A percentile compares a stretch with the other conserved stretches of the same genome.
These are phyloP conservation scores for Podospora didyma DNA, from an alignment of 495 filamentous ascomycete species.

Conservation along the genomic window DNA sequence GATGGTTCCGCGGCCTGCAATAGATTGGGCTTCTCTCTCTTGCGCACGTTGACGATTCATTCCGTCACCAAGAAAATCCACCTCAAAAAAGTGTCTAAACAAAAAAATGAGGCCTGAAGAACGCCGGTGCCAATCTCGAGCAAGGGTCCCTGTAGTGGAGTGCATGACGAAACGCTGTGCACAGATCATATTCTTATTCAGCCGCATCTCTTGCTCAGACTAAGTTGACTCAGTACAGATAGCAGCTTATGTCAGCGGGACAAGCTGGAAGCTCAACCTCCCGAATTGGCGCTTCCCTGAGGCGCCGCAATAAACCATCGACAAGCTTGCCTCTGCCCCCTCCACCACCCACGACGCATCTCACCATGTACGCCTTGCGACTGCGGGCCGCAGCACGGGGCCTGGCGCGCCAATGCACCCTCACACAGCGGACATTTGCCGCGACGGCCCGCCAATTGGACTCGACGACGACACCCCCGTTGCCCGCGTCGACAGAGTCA, in stretches of 20 bases:
- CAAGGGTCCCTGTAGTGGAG: not conserved
- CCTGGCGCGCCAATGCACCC: slow-evolving; percentile 25
- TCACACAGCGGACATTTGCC: slow-evolving; percentile 33
- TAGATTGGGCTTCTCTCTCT: too few relatives aligned
- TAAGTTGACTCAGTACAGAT: not conserved
- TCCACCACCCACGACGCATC: slow-evolving; percentile 21
- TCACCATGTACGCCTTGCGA: slow-evolving; percentile 54
- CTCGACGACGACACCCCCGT: slow-evolving; percentile 15
- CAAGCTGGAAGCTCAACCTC: not conserved
- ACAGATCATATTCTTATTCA: not conserved
- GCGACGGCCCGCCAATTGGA: slow-evolving; percentile 35
- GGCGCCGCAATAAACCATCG: not conserved
- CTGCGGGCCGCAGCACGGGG: slow-evolving; percentile 37
- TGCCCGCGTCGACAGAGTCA: slow-evolving; percentile 54
- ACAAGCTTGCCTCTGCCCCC: slow-evolving; percentile 10
- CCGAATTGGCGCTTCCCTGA: not conserved
- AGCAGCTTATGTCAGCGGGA: not conserved
- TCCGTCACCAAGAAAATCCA: too few relatives aligned
- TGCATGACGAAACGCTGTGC: not conserved
- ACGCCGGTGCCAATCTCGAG: not conserved
- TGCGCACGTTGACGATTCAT: too few relatives aligned
- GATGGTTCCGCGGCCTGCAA: too few relatives aligned
- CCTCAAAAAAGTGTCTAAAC: too few relatives aligned
- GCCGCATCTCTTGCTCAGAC: not conserved
- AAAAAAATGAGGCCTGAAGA: too few relatives aligned